Percentiles rank a stretch among this genome's conserved stretches.
Evolutionary conservation across 495 filamentous ascomycete species (phyloP).

Genomic region (Chlorociboria aeruginascens): DNA sequence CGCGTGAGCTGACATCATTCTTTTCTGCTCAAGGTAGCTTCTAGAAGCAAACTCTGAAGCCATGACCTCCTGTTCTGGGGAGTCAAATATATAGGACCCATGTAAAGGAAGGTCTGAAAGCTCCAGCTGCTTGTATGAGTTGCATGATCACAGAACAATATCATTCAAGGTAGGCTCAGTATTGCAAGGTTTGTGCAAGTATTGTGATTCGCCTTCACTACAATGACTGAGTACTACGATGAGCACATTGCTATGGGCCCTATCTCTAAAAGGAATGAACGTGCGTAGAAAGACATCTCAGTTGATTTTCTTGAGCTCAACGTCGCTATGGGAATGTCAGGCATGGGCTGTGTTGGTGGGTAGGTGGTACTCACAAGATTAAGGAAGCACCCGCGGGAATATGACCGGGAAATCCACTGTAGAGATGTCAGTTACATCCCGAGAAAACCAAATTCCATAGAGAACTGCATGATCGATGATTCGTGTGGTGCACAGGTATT

Average conservation of each 20-base stretch:
- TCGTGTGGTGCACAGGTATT: neutral
- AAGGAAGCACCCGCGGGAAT: slow-evolving; percentile 43
- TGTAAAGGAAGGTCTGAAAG: no score
- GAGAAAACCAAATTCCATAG: neutral
- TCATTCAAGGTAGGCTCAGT: no score
- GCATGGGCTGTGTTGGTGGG: neutral
- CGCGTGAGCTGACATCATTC: no score
- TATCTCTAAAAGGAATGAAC: neutral
- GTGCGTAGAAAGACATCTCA: slow-evolving; percentile 13
- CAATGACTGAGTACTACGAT: no score
- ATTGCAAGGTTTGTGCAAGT: no score
- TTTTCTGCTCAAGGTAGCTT: no score
- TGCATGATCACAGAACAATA: no score
- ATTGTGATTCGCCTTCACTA: no score
- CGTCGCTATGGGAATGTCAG: slow-evolving; percentile 28
- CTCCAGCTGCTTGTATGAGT: no score
- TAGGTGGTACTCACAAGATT: slow-evolving; percentile 37
- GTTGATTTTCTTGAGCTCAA: slow-evolving; percentile 35
- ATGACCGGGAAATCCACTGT: slow-evolving; percentile 53
- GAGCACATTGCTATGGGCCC: neutral
- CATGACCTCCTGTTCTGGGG: no score
- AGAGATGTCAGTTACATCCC: slow-evolving; percentile 17
- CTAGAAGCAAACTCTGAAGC: no score
- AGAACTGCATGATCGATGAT: neutral
- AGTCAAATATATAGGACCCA: no score